phyloP scores from a whole-genome alignment of 1,284 basidiomycete species.

The Leccinum variabile region DNA sequence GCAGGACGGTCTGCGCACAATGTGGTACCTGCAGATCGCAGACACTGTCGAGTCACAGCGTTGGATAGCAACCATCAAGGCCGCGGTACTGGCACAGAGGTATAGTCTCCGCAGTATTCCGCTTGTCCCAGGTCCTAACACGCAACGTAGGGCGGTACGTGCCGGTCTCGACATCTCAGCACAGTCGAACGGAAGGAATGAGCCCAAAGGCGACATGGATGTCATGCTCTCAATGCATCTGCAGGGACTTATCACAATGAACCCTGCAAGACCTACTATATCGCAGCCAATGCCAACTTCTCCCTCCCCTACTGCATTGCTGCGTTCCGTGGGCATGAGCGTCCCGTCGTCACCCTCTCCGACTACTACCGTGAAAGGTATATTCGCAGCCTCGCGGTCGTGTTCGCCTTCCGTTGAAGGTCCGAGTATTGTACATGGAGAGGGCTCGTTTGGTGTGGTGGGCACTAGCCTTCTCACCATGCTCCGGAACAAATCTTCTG shows the following conservation, averaged over 20 bases:
- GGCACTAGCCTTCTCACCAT: constrained; percentile 56
- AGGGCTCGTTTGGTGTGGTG: constrained; percentile 55
- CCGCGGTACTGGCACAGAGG: constrained; percentile 68
- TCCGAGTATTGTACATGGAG: constrained; percentile 32
- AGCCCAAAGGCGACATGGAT: constrained; percentile 75
- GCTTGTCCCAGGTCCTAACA: constrained; percentile 2
- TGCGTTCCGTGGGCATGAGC: constrained; percentile 40
- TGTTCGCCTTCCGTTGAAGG: constrained; percentile 56
- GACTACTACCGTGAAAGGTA: constrained; percentile 45
- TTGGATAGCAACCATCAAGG: constrained; percentile 75
- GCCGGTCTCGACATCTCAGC: constrained; percentile 58
- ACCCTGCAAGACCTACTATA: constrained; percentile 18
- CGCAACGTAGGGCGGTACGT: constrained; percentile 52
- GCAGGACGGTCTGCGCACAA: constrained; percentile 12
- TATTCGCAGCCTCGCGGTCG: constrained; percentile 55
- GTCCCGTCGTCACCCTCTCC: constrained; percentile 25
- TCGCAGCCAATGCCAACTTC: constrained; percentile 36
- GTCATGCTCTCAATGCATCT: constrained; percentile 78
- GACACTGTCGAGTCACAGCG: constrained; percentile 61
- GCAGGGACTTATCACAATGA: constrained; percentile 51
- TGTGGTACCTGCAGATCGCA: constrained; percentile 66
- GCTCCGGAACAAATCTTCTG: constrained; percentile 44
- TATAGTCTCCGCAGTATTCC: constrained; percentile 29
- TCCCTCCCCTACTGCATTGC: constrained; percentile 46
- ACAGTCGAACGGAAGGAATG: constrained; percentile 44